phyloP scores from a whole-genome alignment of 2,329 filamentous ascomycete genomes.

The Phialemonium atrogriseum region DNA sequence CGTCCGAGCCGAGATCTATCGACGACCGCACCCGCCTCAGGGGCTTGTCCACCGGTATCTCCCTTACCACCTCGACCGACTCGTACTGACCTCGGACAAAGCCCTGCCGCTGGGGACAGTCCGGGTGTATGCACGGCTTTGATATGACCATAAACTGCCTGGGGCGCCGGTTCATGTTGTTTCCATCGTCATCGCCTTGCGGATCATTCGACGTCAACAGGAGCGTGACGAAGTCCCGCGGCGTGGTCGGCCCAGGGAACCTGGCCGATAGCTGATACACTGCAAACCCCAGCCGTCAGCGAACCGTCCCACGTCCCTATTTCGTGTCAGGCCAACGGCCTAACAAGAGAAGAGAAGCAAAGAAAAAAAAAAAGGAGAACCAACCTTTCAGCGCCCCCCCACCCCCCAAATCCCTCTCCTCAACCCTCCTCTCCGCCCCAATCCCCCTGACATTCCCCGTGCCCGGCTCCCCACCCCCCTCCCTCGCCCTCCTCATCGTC shows the following conservation, averaged over 20 bases:
- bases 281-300: too few relatives aligned
- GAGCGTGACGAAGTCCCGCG: conserved; percentile 79
- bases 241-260: conserved; percentile 81
- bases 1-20: conserved; percentile 28
- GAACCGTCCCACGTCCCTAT: too few relatives aligned
- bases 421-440: conserved; percentile 68
- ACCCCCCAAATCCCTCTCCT: conserved; percentile 48
- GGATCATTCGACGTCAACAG: conserved; percentile 52
- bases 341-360: conserved; percentile 1
- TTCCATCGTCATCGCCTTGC: conserved; percentile 11
- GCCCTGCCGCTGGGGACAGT: conserved; percentile 59
- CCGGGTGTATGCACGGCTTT: conserved; percentile 70
- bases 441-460: conserved; percentile 76
- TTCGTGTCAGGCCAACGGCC: too few relatives aligned
- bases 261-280: conserved; percentile 83
- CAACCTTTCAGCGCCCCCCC: conserved; percentile 56
- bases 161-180: conserved; percentile 36
- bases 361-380: conserved; percentile 5
- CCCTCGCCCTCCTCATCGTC: conserved; percentile 38
- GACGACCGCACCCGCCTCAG: conserved; percentile 35
- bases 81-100: conserved; percentile 84
- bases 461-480: conserved; percentile 47
- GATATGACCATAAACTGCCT: conserved; percentile 82
- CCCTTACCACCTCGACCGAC: conserved; percentile 83
- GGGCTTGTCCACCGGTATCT: conserved; percentile 54